Conservation (phyloP, 257 asterid species). For the Eustoma russellianum region DNA sequence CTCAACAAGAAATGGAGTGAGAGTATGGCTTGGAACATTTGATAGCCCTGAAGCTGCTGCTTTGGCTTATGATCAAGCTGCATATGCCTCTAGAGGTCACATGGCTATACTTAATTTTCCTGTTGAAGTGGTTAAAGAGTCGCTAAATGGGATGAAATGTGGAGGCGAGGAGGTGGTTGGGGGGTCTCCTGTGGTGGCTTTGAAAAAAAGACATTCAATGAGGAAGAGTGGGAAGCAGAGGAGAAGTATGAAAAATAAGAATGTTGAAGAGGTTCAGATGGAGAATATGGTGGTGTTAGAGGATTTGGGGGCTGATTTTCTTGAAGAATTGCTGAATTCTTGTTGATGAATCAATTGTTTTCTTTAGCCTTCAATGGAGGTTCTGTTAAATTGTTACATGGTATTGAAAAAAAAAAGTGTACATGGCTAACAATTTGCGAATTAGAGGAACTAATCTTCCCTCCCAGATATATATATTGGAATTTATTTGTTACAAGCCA, state of each 20-base stretch:
- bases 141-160: constrained; percentile 49
- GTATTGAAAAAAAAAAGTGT: too few relatives aligned
- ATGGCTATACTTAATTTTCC: constrained; percentile 73
- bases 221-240: constrained; percentile 20
- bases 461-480: too few relatives aligned
- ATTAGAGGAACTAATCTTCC: too few relatives aligned
- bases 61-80: constrained; percentile 82
- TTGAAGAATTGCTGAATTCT: constrained; percentile 43
- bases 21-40: constrained; percentile 88
- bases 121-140: constrained; percentile 49
- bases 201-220: constrained; percentile 55
- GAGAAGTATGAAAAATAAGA: constrained; percentile 9
- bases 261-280: constrained; percentile 1
- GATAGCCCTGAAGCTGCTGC: constrained; percentile 86
- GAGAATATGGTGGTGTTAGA: constrained; percentile 53
- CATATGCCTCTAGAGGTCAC: constrained; percentile 61
- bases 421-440: too few relatives aligned
- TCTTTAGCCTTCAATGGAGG: background rate
- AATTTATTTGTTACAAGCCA: too few relatives aligned
- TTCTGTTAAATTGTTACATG: too few relatives aligned
- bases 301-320: constrained; percentile 70
- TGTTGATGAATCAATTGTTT: constrained; percentile 14
- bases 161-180: constrained; percentile 43
- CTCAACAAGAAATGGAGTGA: constrained; percentile 63
- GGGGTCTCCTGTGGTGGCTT: constrained; percentile 69